Evolutionary conservation across 75 land plant genomes (phyloP).

Genomic region (Chamaecyparis obtusa): DNA sequence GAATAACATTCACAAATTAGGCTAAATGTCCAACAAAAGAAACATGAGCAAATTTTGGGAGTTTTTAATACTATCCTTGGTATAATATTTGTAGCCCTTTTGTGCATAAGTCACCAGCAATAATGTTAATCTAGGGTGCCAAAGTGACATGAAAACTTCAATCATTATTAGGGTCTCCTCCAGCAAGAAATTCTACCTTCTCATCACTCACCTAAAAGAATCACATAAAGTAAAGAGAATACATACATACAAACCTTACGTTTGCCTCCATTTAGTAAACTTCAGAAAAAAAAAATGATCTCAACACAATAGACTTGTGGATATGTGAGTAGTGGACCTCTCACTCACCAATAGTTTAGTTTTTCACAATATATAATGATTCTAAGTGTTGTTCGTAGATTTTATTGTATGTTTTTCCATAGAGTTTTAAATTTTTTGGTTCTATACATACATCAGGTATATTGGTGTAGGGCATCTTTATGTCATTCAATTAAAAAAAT

Average conservation of each 20-base stretch:
- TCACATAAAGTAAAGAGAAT: background rate
- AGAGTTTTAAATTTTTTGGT: no score
- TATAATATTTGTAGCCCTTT: constrained; percentile 57
- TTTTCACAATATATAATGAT: no score
- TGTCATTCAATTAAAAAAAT: no score
- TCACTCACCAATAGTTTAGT: no score
- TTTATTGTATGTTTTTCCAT: no score
- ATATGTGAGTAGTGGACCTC: background rate
- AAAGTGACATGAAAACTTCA: constrained; percentile 31
- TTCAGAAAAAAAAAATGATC: background rate
- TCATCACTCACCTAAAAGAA: constrained; percentile 42
- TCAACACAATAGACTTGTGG: background rate
- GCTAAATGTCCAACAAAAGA: background rate
- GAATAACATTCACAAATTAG: background rate
- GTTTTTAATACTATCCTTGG: constrained; percentile 31
- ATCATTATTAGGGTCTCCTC: constrained; percentile 44
- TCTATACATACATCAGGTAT: no score
- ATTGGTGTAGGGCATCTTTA: no score
- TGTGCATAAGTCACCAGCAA: constrained; percentile 49
- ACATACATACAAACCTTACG: background rate
- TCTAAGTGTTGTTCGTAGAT: no score
- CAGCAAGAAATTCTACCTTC: constrained; percentile 41
- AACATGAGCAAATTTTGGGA: background rate
- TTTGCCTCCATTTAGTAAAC: background rate
- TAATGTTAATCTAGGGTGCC: constrained; percentile 42